Evolutionary conservation across 202 grass and related monocot genomes (phyloP).

Genomic region (Digitaria exilis): DNA sequence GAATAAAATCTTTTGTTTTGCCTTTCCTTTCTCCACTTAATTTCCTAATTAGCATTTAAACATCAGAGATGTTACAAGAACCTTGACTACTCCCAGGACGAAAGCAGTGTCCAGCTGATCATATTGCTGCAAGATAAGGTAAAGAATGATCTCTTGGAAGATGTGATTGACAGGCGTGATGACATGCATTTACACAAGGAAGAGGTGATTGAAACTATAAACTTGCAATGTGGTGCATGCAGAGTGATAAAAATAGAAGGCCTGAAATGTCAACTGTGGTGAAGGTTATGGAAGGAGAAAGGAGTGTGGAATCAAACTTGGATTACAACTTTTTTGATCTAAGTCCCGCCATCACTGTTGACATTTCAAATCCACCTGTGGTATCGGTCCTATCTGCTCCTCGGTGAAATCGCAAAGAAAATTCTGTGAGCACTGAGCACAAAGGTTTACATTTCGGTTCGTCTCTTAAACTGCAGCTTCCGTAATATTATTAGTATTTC

Average conservation of each 20-base stretch:
- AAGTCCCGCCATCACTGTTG: neutral
- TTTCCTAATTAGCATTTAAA: too few species aligned
- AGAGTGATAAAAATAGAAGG: neutral
- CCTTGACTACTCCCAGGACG: too few species aligned
- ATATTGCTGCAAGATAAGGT: constrained; percentile 1
- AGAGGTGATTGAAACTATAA: neutral
- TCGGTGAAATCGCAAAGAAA: neutral
- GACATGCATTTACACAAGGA: neutral
- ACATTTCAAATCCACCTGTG: neutral
- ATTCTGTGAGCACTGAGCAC: neutral
- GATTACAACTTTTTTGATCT: neutral
- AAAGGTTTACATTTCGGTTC: neutral
- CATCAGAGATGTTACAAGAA: too few species aligned
- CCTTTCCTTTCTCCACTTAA: too few species aligned
- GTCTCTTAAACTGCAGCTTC: neutral
- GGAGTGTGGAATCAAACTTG: neutral
- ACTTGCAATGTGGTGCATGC: too few species aligned
- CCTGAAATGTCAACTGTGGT: neutral
- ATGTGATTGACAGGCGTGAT: neutral
- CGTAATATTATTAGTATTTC: too few species aligned
- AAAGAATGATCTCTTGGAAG: neutral
- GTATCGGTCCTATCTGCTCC: neutral
- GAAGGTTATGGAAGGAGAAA: neutral
- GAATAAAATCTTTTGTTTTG: too few species aligned
- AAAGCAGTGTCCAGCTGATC: constrained; percentile 13